These are phyloP conservation scores for Dryas alaskensis DNA, from an alignment of 306 rosid genomes.

Conservation along the genomic window DNA sequence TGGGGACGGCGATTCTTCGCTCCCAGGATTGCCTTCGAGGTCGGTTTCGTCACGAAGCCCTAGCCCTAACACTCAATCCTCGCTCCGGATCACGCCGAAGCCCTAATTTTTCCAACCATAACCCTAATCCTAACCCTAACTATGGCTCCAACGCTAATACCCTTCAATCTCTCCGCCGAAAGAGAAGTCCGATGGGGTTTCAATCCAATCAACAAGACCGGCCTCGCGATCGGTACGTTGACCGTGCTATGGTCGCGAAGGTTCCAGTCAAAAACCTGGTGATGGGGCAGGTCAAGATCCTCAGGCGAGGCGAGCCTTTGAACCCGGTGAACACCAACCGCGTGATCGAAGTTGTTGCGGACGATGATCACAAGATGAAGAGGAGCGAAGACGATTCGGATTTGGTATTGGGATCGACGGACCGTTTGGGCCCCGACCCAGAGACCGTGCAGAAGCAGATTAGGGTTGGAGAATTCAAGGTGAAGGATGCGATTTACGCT, in stretches of 20 bases:
- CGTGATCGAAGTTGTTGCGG: not conserved
- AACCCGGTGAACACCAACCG: constrained; percentile 5
- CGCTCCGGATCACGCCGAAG: constrained; percentile 19
- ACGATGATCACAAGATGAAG: constrained; percentile 16
- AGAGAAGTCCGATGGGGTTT: constrained; percentile 40
- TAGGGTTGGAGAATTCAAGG: constrained; percentile 45
- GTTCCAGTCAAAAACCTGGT: constrained; percentile 32
- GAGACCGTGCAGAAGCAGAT: constrained; percentile 56
- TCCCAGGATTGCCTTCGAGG: constrained; percentile 43
- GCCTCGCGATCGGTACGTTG: constrained; percentile 16
- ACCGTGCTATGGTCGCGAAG: constrained; percentile 28
- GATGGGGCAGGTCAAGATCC: constrained; percentile 72
- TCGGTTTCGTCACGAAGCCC: constrained; percentile 39
- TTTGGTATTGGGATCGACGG: constrained; percentile 55
- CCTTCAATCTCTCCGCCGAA: constrained; percentile 45
- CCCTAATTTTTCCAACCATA: constrained; percentile 18
- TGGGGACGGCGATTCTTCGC: constrained; percentile 54
- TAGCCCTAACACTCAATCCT: constrained; percentile 13
- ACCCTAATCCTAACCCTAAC: not conserved
- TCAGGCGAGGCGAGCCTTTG: constrained; percentile 71
- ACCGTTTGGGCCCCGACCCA: constrained; percentile 72
- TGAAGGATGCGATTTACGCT: constrained; percentile 40
- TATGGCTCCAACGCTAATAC: not conserved
- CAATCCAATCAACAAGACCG: constrained; percentile 19
- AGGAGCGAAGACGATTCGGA: constrained; percentile 25